Evolutionary conservation across 441 rosid genomes (phyloP).

Genomic region (Biscutella laevigata): DNA sequence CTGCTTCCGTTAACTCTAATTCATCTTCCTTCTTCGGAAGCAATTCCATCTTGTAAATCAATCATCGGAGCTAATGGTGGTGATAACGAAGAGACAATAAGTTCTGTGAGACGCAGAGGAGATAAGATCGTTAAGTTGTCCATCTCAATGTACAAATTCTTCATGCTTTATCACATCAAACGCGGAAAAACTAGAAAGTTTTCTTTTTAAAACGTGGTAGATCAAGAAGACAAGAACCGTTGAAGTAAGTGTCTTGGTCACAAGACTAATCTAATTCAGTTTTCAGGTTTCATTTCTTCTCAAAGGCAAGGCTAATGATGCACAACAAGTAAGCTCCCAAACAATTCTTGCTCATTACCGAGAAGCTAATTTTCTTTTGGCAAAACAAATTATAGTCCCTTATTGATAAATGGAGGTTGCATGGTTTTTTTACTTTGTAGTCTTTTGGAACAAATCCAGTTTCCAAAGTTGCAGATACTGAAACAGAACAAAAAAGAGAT

Average conservation of each 20-base stretch:
- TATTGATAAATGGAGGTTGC: constrained; percentile 16
- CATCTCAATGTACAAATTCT: not conserved
- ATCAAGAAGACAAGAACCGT: not conserved
- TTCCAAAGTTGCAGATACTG: constrained; percentile 13
- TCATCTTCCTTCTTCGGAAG: not conserved
- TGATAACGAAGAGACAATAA: not conserved
- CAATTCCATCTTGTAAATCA: too few relatives aligned
- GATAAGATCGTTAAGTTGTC: not conserved
- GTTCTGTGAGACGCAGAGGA: not conserved
- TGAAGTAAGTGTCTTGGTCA: not conserved
- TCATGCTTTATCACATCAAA: not conserved
- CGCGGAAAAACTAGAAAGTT: not conserved
- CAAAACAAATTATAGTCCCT: constrained; percentile 1
- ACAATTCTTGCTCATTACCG: constrained; percentile 9
- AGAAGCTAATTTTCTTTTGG: not conserved
- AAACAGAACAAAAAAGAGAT: constrained; percentile 10
- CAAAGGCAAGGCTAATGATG: not conserved
- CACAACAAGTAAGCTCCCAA: not conserved
- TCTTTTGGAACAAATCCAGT: not conserved
- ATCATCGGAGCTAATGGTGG: too few relatives aligned
- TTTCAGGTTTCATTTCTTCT: not conserved
- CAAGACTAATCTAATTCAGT: not conserved
- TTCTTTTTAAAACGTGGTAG: not conserved
- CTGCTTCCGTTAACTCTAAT: not conserved
- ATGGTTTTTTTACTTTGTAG: not conserved